A percentile compares a stretch with the other conserved stretches of the same genome.
Conservation (phyloP, 2,329 filamentous ascomycete species). For the Trichoderma hamatum region DNA sequence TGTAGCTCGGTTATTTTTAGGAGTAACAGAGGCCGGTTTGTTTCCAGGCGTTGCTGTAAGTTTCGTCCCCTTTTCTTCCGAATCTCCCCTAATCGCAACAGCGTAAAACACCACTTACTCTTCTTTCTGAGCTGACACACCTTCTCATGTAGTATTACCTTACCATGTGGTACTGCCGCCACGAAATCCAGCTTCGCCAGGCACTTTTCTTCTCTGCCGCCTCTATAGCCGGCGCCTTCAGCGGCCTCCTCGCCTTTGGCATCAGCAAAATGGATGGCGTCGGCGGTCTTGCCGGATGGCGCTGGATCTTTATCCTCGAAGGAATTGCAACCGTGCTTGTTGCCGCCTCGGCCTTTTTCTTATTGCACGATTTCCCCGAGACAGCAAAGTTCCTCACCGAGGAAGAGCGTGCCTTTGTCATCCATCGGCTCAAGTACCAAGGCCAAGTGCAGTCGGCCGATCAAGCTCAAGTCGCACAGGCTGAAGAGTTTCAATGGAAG, state of each 20-base stretch:
- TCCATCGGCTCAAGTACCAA: constrained; percentile 71
- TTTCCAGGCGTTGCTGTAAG: constrained; percentile 63
- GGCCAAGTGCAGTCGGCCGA: constrained; percentile 37
- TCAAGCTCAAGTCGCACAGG: constrained; percentile 54
- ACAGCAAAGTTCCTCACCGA: constrained; percentile 73
- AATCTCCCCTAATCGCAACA: background rate
- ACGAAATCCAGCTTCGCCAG: constrained; percentile 57
- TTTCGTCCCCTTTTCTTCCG: background rate
- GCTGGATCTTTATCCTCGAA: constrained; percentile 71
- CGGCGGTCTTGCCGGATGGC: constrained; percentile 61
- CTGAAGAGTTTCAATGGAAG: constrained; percentile 74
- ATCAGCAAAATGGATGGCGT: constrained; percentile 71
- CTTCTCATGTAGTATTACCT: constrained; percentile 49
- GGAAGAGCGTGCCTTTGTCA: constrained; percentile 70
- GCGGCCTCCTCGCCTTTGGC: constrained; percentile 69
- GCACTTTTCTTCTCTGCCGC: constrained; percentile 84
- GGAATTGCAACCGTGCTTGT: constrained; percentile 71
- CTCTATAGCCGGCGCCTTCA: constrained; percentile 77
- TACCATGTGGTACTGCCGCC: constrained; percentile 62
- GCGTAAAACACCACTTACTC: background rate
- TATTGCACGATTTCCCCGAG: constrained; percentile 80
- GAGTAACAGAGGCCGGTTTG: constrained; percentile 67
- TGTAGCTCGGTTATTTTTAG: constrained; percentile 59
- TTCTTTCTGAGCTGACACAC: background rate
- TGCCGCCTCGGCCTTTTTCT: constrained; percentile 68